phyloP scores from a whole-genome alignment of 2,329 filamentous ascomycete genomes.

The Fusarium sp. region DNA sequence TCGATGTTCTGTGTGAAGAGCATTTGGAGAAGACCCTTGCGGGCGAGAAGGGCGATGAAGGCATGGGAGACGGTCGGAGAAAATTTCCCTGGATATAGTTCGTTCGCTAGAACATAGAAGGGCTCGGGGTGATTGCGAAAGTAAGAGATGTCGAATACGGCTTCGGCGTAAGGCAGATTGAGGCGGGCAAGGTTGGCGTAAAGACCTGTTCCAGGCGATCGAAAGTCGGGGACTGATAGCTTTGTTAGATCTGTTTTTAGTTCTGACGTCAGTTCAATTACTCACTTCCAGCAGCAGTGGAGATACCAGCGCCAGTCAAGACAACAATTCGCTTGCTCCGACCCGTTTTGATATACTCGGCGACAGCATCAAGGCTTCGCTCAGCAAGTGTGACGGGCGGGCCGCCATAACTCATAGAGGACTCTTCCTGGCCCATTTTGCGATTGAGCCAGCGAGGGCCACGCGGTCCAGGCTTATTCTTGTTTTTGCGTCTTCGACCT shows the following conservation, averaged over 20 bases:
- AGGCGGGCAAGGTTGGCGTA: conserved; percentile 92
- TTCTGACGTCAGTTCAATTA: neutral
- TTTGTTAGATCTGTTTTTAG: conserved; percentile 9
- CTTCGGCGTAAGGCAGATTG: conserved; percentile 88
- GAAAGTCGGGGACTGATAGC: conserved; percentile 84
- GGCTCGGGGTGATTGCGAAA: conserved; percentile 86
- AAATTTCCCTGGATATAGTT: conserved; percentile 91
- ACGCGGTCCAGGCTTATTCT: conserved; percentile 48
- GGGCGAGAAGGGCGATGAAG: conserved; percentile 84
- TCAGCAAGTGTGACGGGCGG: conserved; percentile 72
- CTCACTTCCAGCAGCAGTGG: conserved; percentile 73
- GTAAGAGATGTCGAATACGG: conserved; percentile 92
- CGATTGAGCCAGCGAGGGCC: conserved; percentile 48
- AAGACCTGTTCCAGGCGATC: conserved; percentile 90
- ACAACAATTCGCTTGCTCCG: conserved; percentile 79
- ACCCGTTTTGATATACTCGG: conserved; percentile 81
- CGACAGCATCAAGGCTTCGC: conserved; percentile 78
- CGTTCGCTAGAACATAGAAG: conserved; percentile 91
- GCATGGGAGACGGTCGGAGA: conserved; percentile 89
- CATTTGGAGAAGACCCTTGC: conserved; percentile 82
- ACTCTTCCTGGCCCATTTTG: conserved; percentile 90
- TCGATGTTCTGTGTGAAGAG: conserved; percentile 99
- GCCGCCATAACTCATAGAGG: conserved; percentile 72
- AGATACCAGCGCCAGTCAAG: conserved; percentile 91
- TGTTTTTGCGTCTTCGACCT: conserved; percentile 53